Evolutionary conservation across 139 green algal species (phyloP), one percentile per base, ranked within the genome.

Genomic region (Pedinophyceae sp.): DNA sequence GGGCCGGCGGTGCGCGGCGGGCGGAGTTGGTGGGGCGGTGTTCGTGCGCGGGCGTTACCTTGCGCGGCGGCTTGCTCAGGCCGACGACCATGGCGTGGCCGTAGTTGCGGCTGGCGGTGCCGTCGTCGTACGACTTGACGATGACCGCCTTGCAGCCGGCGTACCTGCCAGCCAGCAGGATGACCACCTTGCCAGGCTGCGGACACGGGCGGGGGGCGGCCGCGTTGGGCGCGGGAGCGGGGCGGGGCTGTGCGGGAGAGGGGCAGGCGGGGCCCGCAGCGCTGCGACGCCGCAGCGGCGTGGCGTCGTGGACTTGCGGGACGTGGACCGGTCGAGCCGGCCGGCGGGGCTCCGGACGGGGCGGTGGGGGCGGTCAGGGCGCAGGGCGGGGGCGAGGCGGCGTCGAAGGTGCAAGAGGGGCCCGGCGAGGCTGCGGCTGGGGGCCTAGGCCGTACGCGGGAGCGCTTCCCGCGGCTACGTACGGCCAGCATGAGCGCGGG

Each of bases 41-140:
- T n/a, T n/a, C n/a, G n/a, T n/a, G n/a, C n/a, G n/a, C n/a, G n/a
- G n/a, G n/a, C n/a, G n/a, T 22, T 52, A 95, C 90, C 85, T 96
- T 97, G 23, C 92, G 67, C 27, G 92, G 92, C 71, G 95, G 89
- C 73, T 95, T 96, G 40, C 61, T 50, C 20, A 99, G 77, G 47
- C 92, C 92, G 40, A 76, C 77, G 1, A 99, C 79, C 5, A 94
- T 55, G 4, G 89, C 89, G 62, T 99, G 92, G 50, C 91, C 92
- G 58, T 97, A 99, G 30, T 75, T 67, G 25, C 89, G 68, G 27
- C 66, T 58, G 48, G 72, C 67, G 26, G 71, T 86, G 40, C 92
- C 92, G 48, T 99, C 89, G 69, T 99, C 92, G 54, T 86, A 84
- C 72, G 93, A 94, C 76, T 93, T 94, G 15, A 99, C 86, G 59